Conservation (phyloP, 495 filamentous ascomycete genomes). For the Cetradonia linearis region DNA sequence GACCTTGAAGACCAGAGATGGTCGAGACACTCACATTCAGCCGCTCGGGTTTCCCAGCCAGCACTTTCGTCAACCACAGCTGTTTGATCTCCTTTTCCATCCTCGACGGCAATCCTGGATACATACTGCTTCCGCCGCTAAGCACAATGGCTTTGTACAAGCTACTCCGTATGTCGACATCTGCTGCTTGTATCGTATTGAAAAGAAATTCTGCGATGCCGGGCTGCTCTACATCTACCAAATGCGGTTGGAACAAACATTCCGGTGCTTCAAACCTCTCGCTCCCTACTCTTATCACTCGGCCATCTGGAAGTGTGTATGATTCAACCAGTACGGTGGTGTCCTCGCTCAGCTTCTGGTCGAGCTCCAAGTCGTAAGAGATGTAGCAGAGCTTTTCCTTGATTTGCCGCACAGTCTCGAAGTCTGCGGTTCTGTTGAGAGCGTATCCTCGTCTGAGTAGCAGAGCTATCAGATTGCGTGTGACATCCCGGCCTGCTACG, state of each 20-base stretch:
- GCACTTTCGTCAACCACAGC: constrained; percentile 87
- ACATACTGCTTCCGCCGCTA: constrained; percentile 96
- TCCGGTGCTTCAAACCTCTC: constrained; percentile 98
- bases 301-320: constrained; percentile 92
- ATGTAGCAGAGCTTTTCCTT: constrained; percentile 99
- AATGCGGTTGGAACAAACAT: constrained; percentile 96
- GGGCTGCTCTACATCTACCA: constrained; percentile 95
- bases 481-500: constrained; percentile 94
- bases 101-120: constrained; percentile 85
- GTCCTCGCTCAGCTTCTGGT: constrained; percentile 92
- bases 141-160: constrained; percentile 96
- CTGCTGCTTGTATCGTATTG: constrained; percentile 93
- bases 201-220: constrained; percentile 95
- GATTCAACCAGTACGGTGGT: constrained; percentile 95
- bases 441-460: constrained; percentile 93
- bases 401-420: constrained; percentile 97
- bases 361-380: constrained; percentile 92
- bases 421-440: constrained; percentile 95
- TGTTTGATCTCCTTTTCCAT: constrained; percentile 99
- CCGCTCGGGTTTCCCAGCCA: constrained; percentile 81
- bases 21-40: constrained; percentile 48
- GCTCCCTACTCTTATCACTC: constrained; percentile 88
- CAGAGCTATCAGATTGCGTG: constrained; percentile 89
- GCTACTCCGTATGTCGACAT: constrained; percentile 86
- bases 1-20: neutral